These are phyloP conservation scores for Allium cepa DNA, from an alignment of 106 monocot genomes.

Conservation along the genomic window DNA sequence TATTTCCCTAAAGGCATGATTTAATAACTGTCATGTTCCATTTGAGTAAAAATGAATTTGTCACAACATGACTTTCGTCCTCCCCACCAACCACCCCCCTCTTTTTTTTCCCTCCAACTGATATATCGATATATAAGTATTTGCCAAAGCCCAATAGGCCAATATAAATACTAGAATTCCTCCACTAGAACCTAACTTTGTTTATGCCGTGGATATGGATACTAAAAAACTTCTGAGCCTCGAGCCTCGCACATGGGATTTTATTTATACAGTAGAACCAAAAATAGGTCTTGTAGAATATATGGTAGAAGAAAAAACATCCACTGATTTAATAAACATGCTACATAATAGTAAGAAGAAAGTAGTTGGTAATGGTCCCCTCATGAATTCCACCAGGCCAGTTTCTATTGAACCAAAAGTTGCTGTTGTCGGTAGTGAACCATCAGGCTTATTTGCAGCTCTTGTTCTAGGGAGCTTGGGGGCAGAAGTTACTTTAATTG, in stretches of 20 bases:
- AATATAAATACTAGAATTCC: no score
- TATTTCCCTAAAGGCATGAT: no score
- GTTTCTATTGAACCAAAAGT: slow-evolving; percentile 49
- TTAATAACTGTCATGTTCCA: no score
- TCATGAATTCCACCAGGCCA: slow-evolving; percentile 3
- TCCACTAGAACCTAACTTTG: slow-evolving; percentile 41
- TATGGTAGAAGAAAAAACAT: slow-evolving; percentile 30
- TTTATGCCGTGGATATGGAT: slow-evolving; percentile 94
- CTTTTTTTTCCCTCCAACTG: no score
- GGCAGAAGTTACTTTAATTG: slow-evolving; percentile 85
- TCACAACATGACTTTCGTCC: no score
- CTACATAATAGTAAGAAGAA: slow-evolving; percentile 24
- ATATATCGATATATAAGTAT: no score
- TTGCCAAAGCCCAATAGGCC: no score
- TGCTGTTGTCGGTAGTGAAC: slow-evolving; percentile 89
- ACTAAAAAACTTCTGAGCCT: slow-evolving; percentile 70
- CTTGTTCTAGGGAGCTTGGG: slow-evolving; percentile 91
- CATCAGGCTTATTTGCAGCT: slow-evolving; percentile 89
- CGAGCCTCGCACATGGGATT: slow-evolving; percentile 93
- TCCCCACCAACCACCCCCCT: no score
- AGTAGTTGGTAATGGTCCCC: slow-evolving; percentile 4
- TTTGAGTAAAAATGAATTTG: no score
- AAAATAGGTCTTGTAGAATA: slow-evolving; percentile 74
- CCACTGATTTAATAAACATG: slow-evolving; percentile 39
- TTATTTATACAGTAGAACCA: slow-evolving; percentile 66